A percentile compares a stretch with the other conserved stretches of the same genome.
These are phyloP conservation scores for Blastocystis sp. DNA, from an alignment of 352 stramenopile genomes.

Conservation along the genomic window DNA sequence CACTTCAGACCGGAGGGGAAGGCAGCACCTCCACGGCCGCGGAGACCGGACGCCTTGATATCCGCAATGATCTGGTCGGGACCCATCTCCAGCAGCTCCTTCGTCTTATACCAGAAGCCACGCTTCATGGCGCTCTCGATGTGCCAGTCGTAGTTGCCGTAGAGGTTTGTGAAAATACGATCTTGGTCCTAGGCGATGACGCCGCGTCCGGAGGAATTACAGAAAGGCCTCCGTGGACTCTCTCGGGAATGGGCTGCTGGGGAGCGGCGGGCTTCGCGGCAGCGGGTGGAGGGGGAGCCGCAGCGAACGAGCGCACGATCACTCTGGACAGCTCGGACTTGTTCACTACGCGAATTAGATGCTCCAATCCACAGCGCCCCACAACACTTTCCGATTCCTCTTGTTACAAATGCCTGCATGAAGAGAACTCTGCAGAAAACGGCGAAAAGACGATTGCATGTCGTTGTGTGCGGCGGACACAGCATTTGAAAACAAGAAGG, in stretches of 20 bases:
- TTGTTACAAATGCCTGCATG: conserved; percentile 6
- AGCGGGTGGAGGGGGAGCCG: neutral
- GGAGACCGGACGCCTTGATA: conserved; percentile 96
- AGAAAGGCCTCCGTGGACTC: conserved; percentile 2
- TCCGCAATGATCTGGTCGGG: conserved; percentile 99
- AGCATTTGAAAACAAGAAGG: neutral
- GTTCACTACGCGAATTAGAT: conserved; percentile 30
- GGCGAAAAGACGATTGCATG: neutral
- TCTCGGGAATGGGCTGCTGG: neutral
- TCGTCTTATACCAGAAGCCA: conserved; percentile 92
- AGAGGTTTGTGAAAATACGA: conserved; percentile 99
- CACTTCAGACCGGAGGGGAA: conserved; percentile 99
- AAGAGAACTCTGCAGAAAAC: neutral
- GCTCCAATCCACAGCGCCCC: neutral
- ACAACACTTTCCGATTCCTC: conserved; percentile 9
- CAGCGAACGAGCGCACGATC: conserved; percentile 11
- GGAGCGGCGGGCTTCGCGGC: neutral
- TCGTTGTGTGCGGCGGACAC: neutral
- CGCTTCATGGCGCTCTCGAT: conserved; percentile 82
- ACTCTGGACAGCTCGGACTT: neutral
- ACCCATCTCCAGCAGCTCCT: conserved; percentile 95
- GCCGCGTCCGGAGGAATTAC: neutral
- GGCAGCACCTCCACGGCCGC: conserved; percentile 91
- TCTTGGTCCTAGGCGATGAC: conserved; percentile 85
- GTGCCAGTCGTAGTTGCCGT: conserved; percentile 86